These are phyloP conservation scores for Endoconidiophora polonica DNA, from an alignment of 2,329 filamentous ascomycete species.

Conservation along the genomic window DNA sequence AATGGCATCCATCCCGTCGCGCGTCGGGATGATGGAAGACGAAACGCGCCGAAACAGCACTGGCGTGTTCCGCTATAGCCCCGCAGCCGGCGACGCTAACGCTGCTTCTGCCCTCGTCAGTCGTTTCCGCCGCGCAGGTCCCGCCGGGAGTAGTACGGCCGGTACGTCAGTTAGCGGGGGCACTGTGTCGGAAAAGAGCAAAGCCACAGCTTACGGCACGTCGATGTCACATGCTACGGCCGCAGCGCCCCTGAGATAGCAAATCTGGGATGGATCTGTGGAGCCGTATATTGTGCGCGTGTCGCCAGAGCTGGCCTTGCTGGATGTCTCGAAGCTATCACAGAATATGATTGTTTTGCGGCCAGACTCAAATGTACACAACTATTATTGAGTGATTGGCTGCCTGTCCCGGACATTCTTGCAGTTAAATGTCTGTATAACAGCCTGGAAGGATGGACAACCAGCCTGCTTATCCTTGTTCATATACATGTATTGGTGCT, in stretches of 20 bases:
- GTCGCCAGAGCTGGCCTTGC: conserved; percentile 5
- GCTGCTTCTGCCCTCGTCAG: conserved; percentile 2
- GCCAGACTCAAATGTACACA: neutral
- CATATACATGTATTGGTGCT: neutral
- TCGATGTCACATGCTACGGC: neutral
- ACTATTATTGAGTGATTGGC: too few relatives aligned
- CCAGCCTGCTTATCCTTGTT: neutral
- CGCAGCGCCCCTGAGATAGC: conserved; percentile 8
- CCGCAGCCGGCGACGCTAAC: neutral
- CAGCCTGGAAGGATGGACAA: neutral
- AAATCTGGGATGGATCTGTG: conserved; percentile 9
- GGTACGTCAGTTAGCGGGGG: neutral
- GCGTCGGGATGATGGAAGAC: conserved; percentile 11
- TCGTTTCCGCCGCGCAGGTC: conserved; percentile 1
- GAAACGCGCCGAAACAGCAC: conserved; percentile 7
- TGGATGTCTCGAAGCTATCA: conserved; percentile 5
- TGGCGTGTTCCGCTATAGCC: conserved; percentile 2
- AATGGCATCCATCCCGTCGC: neutral
- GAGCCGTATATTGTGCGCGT: conserved; percentile 3
- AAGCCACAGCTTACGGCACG: too few relatives aligned
- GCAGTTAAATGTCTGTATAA: too few relatives aligned
- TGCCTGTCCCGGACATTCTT: too few relatives aligned
- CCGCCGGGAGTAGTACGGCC: neutral
- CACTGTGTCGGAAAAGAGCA: neutral
- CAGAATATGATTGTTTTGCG: conserved; percentile 9